Evolutionary conservation across 2,329 filamentous ascomycete species (phyloP), one percentile per base, ranked within the genome.

Genomic region (Fusarium falciforme): DNA sequence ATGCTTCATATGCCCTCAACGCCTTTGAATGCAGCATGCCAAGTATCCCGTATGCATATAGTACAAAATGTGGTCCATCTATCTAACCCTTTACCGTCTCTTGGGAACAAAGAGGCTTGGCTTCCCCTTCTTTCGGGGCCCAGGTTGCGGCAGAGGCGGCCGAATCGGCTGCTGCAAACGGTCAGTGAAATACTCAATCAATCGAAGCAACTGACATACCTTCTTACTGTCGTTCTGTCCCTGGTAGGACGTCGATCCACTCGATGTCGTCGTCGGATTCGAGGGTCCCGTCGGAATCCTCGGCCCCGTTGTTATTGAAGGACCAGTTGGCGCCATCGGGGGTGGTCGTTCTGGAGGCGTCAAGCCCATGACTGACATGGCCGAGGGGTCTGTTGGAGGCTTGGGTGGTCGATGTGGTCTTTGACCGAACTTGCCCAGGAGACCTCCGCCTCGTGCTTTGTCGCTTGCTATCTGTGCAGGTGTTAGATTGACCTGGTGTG

Each of bases 351-450:
- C 82, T 8, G 86, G 86, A 25, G 87, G 86, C 12, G 78, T 81
- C 71, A 89, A 78, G 8, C 87, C 87, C 54, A 89, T 80, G 22
- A 87, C 84, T 65, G 86, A 84, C 86, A 89, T 87, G 20, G 87
- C 87, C 2, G 87, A 87, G 3, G 87, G 87, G 63, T 89, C 87
- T 31, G 79, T 81, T n/a, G 82, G 82, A n/a, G 77, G 74, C 64
- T 79, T 79, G 5, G 75, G 68, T 10, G 76, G 75, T 42, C 76
- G 71, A 60, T 61, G 74, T 16, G 80, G 76, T 66, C 77, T 83
- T 61, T 78, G 76, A 22, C 79, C 79, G 69, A 84, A 84, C 64
- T 84, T 84, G 72, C 80, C 77, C 77, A 81, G 75, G 2, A 84
- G 73, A 3, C 81, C 80, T 31, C 79, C 76, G 40, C 79, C 76